Evolutionary conservation across 306 rosid genomes (phyloP).

Genomic region (Prunus davidiana): DNA sequence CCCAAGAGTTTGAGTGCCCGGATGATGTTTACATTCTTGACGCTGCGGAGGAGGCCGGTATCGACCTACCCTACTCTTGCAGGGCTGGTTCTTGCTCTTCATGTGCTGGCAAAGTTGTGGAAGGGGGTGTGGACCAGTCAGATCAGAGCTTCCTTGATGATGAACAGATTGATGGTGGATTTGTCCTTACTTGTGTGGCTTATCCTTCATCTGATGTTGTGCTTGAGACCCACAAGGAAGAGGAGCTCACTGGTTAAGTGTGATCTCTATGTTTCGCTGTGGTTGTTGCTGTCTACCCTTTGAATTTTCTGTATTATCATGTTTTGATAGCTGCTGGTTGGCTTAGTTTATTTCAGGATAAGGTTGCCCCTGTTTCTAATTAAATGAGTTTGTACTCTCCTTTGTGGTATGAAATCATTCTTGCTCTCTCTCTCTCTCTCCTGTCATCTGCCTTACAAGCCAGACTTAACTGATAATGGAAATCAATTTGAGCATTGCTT

Average conservation of each 20-base stretch:
- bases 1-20: slow-evolving; percentile 46
- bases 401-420: too few species aligned
- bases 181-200: slow-evolving; percentile 80
- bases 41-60: slow-evolving; percentile 51
- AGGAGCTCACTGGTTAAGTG: slow-evolving; percentile 47
- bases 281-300: background rate
- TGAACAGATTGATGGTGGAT: slow-evolving; percentile 39
- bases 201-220: slow-evolving; percentile 46
- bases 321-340: slow-evolving; percentile 1
- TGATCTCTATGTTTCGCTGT: background rate
- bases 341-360: background rate
- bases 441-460: background rate
- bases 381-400: too few species aligned
- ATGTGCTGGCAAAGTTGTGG: slow-evolving; percentile 58
- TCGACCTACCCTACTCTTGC: slow-evolving; percentile 84
- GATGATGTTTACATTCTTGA: slow-evolving; percentile 66
- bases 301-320: background rate
- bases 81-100: slow-evolving; percentile 90
- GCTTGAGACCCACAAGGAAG: slow-evolving; percentile 89
- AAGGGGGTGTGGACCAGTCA: slow-evolving; percentile 55
- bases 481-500: background rate
- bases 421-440: background rate
- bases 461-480: background rate
- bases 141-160: slow-evolving; percentile 84
- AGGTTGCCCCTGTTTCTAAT: too few species aligned